Evolutionary conservation across 495 filamentous ascomycete genomes (phyloP).

Genomic region (Usnea hakonensis): DNA sequence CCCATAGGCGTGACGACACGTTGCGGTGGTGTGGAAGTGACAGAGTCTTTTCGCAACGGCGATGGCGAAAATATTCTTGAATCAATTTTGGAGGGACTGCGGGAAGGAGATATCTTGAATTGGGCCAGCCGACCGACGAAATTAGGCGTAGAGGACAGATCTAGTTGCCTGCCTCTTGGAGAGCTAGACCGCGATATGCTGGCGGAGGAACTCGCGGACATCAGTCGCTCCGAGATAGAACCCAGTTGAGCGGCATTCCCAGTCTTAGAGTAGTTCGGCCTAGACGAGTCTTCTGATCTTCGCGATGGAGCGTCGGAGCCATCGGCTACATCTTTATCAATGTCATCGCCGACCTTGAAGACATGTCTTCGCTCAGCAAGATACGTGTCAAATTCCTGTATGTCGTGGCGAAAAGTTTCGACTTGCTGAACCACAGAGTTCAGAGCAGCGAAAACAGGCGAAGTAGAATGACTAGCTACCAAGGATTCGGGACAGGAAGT

Average conservation of each 20-base stretch:
- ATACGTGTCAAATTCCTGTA: slow-evolving; percentile 70
- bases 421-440: slow-evolving; percentile 55
- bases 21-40: slow-evolving; percentile 12
- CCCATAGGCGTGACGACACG: slow-evolving; percentile 11
- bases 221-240: slow-evolving; percentile 22
- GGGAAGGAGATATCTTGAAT: slow-evolving; percentile 21
- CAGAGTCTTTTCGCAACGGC: slow-evolving; percentile 21
- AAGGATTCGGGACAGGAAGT: background rate
- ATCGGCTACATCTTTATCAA: slow-evolving; percentile 19
- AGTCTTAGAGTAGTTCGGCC: background rate
- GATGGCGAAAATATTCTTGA: slow-evolving; percentile 24
- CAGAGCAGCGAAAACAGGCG: slow-evolving; percentile 36
- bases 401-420: slow-evolving; percentile 53
- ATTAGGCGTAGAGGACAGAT: slow-evolving; percentile 7
- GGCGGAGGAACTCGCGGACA: slow-evolving; percentile 15
- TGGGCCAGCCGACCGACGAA: slow-evolving; percentile 19
- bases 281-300: slow-evolving; percentile 15
- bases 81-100: slow-evolving; percentile 16
- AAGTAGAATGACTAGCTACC: background rate
- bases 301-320: slow-evolving; percentile 6
- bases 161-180: slow-evolving; percentile 21
- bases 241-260: slow-evolving; percentile 13
- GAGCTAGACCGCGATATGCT: slow-evolving; percentile 21
- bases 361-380: slow-evolving; percentile 63
- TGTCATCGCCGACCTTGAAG: slow-evolving; percentile 50